Conservation (phyloP, 306 rosid genomes). For the Dalbergia oliveri region DNA sequence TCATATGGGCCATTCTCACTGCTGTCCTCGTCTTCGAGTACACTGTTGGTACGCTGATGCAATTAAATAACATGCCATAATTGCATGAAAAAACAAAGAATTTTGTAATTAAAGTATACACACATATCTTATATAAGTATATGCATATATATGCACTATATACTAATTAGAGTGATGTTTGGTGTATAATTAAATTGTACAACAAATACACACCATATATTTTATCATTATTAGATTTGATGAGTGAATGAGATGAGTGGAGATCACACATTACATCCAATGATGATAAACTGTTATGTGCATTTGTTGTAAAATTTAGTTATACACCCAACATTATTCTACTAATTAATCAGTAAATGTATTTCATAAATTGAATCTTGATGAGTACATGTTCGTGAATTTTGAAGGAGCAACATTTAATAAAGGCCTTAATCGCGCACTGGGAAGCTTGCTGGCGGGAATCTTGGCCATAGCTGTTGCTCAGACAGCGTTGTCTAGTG, state of each 20-base stretch:
- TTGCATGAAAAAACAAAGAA: background rate
- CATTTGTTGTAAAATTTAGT: no score
- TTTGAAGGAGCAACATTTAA: conserved; percentile 75
- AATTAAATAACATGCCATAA: background rate
- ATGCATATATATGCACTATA: background rate
- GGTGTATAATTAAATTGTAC: no score
- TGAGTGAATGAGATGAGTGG: no score
- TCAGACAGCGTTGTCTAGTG: conserved; percentile 56
- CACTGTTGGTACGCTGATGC: conserved; percentile 68
- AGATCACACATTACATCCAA: no score
- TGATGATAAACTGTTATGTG: no score
- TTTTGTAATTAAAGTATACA: no score
- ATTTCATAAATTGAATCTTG: conserved; percentile 1
- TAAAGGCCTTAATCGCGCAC: conserved; percentile 74
- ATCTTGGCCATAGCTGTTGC: conserved; percentile 67
- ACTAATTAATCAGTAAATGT: no score
- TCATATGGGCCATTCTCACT: conserved; percentile 86
- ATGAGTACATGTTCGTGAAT: conserved; percentile 1
- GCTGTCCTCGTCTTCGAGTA: conserved; percentile 80
- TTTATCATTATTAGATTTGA: no score
- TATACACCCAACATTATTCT: no score
- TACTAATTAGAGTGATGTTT: background rate
- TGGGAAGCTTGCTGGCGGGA: conserved; percentile 78
- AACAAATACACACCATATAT: no score
- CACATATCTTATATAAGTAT: background rate